Conservation (phyloP, 2,329 filamentous ascomycete genomes). For the Immersiporthe knoxdaviesiana region DNA sequence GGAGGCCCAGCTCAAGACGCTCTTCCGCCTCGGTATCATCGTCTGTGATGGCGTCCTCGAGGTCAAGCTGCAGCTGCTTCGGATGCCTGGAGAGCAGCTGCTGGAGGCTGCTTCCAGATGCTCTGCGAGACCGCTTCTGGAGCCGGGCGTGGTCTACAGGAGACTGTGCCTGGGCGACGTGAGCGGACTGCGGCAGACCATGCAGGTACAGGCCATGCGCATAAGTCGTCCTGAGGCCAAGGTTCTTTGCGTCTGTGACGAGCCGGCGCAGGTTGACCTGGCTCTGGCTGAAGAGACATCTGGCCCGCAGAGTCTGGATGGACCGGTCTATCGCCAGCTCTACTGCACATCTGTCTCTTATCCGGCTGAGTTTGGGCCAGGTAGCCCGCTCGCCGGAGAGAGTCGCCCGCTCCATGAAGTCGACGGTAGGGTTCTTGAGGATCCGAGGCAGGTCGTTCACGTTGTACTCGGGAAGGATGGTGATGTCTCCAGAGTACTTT, state of each 20-base stretch:
- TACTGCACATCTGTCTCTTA: slow-evolving; percentile 85
- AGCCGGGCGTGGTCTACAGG: slow-evolving; percentile 15
- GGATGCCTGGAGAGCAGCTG: slow-evolving; percentile 43
- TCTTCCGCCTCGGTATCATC: slow-evolving; percentile 37
- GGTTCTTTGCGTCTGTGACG: slow-evolving; percentile 40
- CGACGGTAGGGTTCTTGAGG: slow-evolving; percentile 79
- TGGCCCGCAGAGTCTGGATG: slow-evolving; percentile 68
- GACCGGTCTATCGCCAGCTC: slow-evolving; percentile 82
- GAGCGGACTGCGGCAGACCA: slow-evolving; percentile 23
- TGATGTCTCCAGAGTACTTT: slow-evolving; percentile 93
- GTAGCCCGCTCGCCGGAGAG: slow-evolving; percentile 82
- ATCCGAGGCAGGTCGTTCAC: slow-evolving; percentile 76
- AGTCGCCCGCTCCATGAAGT: slow-evolving; percentile 83
- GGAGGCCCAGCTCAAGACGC: slow-evolving; percentile 33
- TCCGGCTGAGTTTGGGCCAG: slow-evolving; percentile 86
- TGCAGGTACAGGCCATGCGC: slow-evolving; percentile 30
- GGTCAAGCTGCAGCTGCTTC: slow-evolving; percentile 40
- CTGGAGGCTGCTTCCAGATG: slow-evolving; percentile 54
- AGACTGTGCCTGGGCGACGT: slow-evolving; percentile 17
- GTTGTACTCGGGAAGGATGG: slow-evolving; percentile 80
- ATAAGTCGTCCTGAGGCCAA: slow-evolving; percentile 29
- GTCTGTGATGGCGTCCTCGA: slow-evolving; percentile 45
- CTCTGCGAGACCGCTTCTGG: slow-evolving; percentile 45
- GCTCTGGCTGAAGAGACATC: slow-evolving; percentile 70
- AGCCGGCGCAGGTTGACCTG: slow-evolving; percentile 62